Evolutionary conservation across 2,329 filamentous ascomycete genomes (phyloP), one percentile per base, ranked within the genome.

Genomic region (Sordariomycetes sp.): DNA sequence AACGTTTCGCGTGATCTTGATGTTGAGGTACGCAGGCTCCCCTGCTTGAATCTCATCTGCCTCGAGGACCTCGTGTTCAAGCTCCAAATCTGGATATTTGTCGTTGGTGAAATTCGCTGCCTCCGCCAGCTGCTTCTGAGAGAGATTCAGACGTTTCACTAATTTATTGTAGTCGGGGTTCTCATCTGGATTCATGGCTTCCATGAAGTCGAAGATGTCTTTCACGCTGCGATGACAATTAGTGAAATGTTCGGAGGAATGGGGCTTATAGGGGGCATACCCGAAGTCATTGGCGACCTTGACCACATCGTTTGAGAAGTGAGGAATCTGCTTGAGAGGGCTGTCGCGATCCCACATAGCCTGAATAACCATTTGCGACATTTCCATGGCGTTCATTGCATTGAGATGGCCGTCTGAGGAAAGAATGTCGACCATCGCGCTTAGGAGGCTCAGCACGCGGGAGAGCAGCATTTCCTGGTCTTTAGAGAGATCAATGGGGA

Each of bases 301-400:
- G 46, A 96, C 80, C 33, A 83, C 81, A 40, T 90, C 81, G 24
- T 81, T 75, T 12, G 81, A 77, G 57, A 96, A 96, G 64, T 96
- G 86, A 46, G 92, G 92, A 51, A 98, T 95, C 60, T 98, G 92
- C 66, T 95, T 95, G 45, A 98, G 72, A 25, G 92, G 88, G 49
- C 85, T 93, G 57, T 98, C 92, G 38, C 88, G 83, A 61, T 98
- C 90, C 92, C 92, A 98, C 86, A 96, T 94, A 32, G 83, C 88
- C 62, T 98, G 92, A 4, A 98, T 88, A 34, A 93, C 86, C 92
- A 98, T 98, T 55, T 98, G 92, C 10, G 86, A 94, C 75, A 98
- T 86, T 58, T 98, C 92, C 90, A 98, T 98, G 19, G 92, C 92
- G 49, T 82, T 88, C 81, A 95, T 94, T 39, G 92, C 90, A 53